These are phyloP conservation scores for Dissophora globulifera DNA, from an alignment of 192 early-diverging fungal genomes.

Conservation along the genomic window DNA sequence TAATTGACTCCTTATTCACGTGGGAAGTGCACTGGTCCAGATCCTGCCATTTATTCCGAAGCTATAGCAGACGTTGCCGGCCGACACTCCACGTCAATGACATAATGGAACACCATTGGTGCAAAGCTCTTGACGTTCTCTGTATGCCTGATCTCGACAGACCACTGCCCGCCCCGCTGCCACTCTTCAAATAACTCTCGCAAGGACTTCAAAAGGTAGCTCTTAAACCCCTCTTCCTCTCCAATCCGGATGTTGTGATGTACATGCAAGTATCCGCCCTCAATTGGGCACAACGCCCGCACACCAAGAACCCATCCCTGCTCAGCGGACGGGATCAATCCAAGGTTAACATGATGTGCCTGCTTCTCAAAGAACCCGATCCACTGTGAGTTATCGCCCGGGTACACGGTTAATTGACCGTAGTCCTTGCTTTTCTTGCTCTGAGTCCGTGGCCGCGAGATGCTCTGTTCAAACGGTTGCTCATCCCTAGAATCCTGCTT, in stretches of 20 bases:
- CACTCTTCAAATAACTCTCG: conserved; percentile 20
- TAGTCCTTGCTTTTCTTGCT: conserved; percentile 11
- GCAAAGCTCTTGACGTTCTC: conserved; percentile 57
- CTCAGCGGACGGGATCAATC: conserved; percentile 52
- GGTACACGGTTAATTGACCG: conserved; percentile 43
- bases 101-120: conserved; percentile 51
- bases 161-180: conserved; percentile 13
- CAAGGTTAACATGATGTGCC: conserved; percentile 56
- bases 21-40: no score
- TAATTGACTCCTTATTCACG: no score
- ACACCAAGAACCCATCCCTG: conserved; percentile 52
- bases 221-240: conserved; percentile 39
- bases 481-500: background rate
- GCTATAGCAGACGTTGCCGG: conserved; percentile 1
- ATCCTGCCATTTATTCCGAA: no score
- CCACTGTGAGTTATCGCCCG: conserved; percentile 53
- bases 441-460: background rate
- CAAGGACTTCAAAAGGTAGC: conserved; percentile 18
- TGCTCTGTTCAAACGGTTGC: background rate
- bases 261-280: conserved; percentile 51
- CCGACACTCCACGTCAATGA: conserved; percentile 48
- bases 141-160: conserved; percentile 31
- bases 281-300: conserved; percentile 29
- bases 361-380: conserved; percentile 40
- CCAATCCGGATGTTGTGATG: conserved; percentile 48